These are phyloP conservation scores for Chlorella vulgaris DNA, from an alignment of 139 green algal genomes.

Conservation along the genomic window DNA sequence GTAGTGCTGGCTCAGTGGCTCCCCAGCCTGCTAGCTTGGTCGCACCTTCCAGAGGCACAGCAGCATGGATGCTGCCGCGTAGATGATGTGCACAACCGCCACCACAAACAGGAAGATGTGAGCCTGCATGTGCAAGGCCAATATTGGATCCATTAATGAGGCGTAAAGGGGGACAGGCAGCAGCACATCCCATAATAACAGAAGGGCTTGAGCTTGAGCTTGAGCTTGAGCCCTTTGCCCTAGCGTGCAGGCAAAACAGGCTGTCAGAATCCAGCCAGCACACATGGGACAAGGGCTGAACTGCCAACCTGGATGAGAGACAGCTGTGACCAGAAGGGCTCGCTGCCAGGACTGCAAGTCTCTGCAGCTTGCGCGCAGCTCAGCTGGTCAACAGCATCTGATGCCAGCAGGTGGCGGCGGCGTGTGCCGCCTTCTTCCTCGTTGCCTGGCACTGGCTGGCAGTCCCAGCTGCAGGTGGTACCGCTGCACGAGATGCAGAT, in stretches of 20 bases:
- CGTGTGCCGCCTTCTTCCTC: background rate
- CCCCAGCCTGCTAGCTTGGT: background rate
- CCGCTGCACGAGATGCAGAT: constrained; percentile 34
- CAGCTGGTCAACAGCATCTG: background rate
- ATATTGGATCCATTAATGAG: no score
- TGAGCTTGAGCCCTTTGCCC: no score
- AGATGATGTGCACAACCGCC: constrained; percentile 39
- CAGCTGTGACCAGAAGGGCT: constrained; percentile 35
- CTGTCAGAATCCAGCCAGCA: no score
- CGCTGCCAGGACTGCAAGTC: constrained; percentile 31
- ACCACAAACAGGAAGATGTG: constrained; percentile 51
- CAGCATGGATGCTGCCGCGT: constrained; percentile 37
- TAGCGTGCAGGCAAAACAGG: no score
- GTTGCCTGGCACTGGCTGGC: background rate
- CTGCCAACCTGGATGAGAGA: constrained; percentile 2
- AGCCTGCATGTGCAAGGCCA: background rate
- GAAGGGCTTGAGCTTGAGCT: no score
- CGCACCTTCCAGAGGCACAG: constrained; percentile 39
- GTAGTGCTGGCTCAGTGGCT: background rate
- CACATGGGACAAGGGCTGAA: no score
- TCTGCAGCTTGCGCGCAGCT: constrained; percentile 8
- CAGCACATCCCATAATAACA: no score
- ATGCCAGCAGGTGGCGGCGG: background rate
- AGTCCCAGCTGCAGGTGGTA: constrained; percentile 13
- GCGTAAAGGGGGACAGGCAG: no score